phyloP scores from a whole-genome alignment of 345 rosid genomes.

The Melaleuca alternifolia region DNA sequence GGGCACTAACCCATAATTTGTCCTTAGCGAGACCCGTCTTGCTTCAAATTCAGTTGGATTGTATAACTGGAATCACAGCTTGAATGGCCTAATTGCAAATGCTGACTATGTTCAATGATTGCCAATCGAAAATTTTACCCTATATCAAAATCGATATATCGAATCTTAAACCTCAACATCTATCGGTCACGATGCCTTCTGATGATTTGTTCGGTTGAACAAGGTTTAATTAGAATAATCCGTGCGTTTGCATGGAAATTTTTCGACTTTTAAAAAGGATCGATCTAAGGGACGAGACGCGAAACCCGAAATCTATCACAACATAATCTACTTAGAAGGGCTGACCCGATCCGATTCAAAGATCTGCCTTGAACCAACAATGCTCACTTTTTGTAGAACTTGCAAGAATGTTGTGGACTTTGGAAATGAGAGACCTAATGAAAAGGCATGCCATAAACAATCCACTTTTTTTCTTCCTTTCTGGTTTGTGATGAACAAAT shows the following conservation, averaged over 20 bases:
- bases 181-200: not conserved
- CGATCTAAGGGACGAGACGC: fast-evolving
- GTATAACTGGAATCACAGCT: not conserved
- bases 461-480: too few species aligned
- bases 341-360: not conserved
- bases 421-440: not conserved
- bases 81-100: not conserved
- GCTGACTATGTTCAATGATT: not conserved
- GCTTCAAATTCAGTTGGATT: not conserved
- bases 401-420: not conserved
- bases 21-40: not conserved
- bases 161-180: not conserved
- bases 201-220: not conserved
- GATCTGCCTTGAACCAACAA: not conserved
- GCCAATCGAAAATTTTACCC: not conserved
- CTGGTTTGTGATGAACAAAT: not conserved
- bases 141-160: not conserved
- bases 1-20: not conserved
- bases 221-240: not conserved
- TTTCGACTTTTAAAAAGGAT: fast-evolving
- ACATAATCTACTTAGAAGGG: not conserved
- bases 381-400: not conserved
- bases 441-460: not conserved
- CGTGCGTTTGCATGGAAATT: not conserved
- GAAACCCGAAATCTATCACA: not conserved